Base-by-base conservation (phyloP, 805 yeast genomes). In the Candida tibetensis region DNA sequence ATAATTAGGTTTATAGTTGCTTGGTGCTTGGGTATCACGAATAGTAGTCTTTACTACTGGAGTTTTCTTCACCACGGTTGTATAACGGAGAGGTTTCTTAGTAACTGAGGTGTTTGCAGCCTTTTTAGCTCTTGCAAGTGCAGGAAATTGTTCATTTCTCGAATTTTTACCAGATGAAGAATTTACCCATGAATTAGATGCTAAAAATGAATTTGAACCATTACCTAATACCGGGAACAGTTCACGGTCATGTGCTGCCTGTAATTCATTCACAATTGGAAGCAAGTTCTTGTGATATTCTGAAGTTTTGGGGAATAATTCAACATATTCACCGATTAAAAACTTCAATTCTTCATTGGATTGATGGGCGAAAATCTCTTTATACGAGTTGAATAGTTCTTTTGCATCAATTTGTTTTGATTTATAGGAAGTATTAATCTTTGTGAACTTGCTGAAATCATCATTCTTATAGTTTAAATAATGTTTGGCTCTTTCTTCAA, bases 401-500 rank as follows among this genome's bases (percentile, higher is more conserved):
- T 54, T 45, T 0, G 82, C 81, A 4, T 71, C 57, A 1, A 83
- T 47, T 15, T 65, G 61, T 28, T 69, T 70, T 19, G 70, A 57
- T 27, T 69, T 67, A 52, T 64, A 85, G 8, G 62, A 53, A 14
- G 62, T 62, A 50, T 82, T 84, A 10, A 76, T 43, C 1, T 61
- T 57, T 17, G 61, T 54, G 56, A 87, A 88, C 36, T 63, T 53
- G 6, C 66, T 64, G 45, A 81, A 68, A 6, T 66, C 66, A 5
- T 60, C 57, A 9, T 58, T 57, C 19, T 80, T 70, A 47, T 82
- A 79, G 36, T 77, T 71, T 36, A 85, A 61, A 55, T 87, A 85
- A 57, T 85, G 89, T 55, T 82, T 81, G 1, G 95, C 96, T 53
- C 96, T 71, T 56, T 87, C 95, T 45, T 85, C 91, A 19, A 88